Base-by-base conservation (phyloP, 306 rosid genomes). In the Cucumis cinereus region DNA sequence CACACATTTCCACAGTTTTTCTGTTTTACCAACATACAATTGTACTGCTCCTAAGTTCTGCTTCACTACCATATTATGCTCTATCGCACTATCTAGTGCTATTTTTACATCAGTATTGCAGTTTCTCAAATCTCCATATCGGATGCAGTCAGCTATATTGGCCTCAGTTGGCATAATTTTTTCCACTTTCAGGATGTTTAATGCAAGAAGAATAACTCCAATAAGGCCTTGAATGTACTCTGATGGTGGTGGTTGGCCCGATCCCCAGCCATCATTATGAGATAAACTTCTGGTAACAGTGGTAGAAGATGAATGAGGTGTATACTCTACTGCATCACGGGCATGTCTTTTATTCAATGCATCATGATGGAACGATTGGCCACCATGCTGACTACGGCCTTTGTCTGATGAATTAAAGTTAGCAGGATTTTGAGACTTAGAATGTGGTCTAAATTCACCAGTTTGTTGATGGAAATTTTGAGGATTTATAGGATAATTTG, bases 191-290 rank as follows among this genome's bases (percentile, higher is more conserved):
- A 93, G 84, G 19, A 90, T 76, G 75, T 86, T 77, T 22, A 93
- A 81, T 49, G 97, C 79, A 55, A 77, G 83, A 64, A 93, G 58
- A 75, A 91, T 83, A 86, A 84, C 84, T 15, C 89, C 91, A 15
- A 86, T 71, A 80, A 85, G 91, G 61, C 88, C 86, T 83, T 87
- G 89, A 74, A 88, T 91, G 49, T 81, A 82, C 63, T 91, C 92
- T 36, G 98, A 85, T 63, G 98, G 96, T 76, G 87, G 83, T 63
- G 91, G 87, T 60, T 85, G 72, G 56, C 97, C 98, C 35, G 92
- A 75, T 77, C 98, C 98, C 97, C 93, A 91, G 13, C 2, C 76
- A 77, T 86, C 93, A 83, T 84, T 88, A 79, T 75, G 77, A 74
- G 90, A 81, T 79, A 28, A 71, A 43, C 78, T 81, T 78, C 82